phyloP scores from a whole-genome alignment of 208 protist genomes.

The Spironucleus salmonicida region DNA sequence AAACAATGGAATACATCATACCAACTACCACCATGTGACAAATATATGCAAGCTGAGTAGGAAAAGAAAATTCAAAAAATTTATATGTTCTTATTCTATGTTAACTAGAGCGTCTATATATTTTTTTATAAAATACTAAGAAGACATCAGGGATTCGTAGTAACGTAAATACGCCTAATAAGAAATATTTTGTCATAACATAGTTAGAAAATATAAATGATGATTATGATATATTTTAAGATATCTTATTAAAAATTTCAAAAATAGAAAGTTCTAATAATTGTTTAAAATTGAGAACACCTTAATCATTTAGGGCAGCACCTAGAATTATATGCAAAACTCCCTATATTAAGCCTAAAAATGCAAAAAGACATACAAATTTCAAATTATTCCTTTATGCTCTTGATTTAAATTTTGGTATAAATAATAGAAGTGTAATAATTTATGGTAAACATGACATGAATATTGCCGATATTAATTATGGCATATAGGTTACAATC shows the following conservation, averaged over 20 bases:
- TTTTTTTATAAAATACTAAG: not conserved
- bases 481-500: constrained; percentile 4
- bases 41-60: not conserved
- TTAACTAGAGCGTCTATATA: not conserved
- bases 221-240: not conserved
- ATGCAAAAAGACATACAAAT: not conserved
- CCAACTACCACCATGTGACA: constrained; percentile 20
- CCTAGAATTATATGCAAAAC: not conserved
- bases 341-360: constrained; percentile 22
- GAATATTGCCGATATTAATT: constrained; percentile 1
- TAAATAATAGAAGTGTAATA: not conserved
- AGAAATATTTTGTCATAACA: constrained; percentile 25
- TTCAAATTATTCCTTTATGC: not conserved
- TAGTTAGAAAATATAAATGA: constrained; percentile 19
- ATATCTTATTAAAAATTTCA: not conserved
- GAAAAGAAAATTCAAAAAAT: not conserved
- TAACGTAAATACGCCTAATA: not conserved
- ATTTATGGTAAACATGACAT: constrained; percentile 8
- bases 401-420: not conserved
- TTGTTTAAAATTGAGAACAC: not conserved
- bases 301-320: not conserved
- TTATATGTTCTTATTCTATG: not conserved
- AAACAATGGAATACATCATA: constrained; percentile 20
- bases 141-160: constrained; percentile 14
- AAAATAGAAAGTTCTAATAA: not conserved